These are phyloP conservation scores for Mycena kentingensis DNA, from an alignment of 768 basidiomycete species.

Conservation along the genomic window DNA sequence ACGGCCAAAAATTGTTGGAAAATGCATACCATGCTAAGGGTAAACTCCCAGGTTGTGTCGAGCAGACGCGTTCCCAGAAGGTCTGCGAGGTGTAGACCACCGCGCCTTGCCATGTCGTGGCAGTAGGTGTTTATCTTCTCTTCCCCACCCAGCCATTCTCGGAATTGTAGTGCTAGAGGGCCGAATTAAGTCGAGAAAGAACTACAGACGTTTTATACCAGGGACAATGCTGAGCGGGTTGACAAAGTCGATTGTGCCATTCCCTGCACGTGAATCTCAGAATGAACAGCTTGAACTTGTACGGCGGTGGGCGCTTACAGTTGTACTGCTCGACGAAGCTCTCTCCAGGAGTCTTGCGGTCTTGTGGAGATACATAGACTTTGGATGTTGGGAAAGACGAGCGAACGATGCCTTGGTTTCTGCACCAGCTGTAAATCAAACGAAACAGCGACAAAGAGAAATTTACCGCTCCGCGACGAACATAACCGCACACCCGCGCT, in stretches of 20 bases:
- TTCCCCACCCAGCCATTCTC: conserved; percentile 65
- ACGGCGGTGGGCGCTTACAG: conserved; percentile 44
- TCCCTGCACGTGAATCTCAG: conserved; percentile 48
- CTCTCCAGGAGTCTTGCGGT: too few species aligned
- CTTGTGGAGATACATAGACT: too few species aligned
- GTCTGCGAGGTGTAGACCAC: conserved; percentile 51
- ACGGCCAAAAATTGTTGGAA: not conserved
- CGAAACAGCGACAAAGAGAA: conserved; percentile 19
- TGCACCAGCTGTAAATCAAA: not conserved
- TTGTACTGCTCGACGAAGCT: conserved; percentile 42
- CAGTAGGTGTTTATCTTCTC: conserved; percentile 58
- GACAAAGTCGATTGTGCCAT: conserved; percentile 47
- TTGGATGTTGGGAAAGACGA: too few species aligned
- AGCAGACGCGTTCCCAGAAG: conserved; percentile 53
- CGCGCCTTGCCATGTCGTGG: conserved; percentile 54
- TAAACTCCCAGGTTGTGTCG: conserved; percentile 50
- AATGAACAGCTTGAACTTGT: conserved; percentile 16
- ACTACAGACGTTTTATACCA: too few species aligned
- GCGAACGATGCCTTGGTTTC: too few species aligned
- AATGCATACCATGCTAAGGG: conserved; percentile 53
- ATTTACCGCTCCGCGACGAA: conserved; percentile 17
- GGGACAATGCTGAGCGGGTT: conserved; percentile 43
- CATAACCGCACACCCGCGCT: conserved; percentile 56
- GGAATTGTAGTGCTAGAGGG: conserved; percentile 66
- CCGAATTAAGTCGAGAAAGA: not conserved